These are phyloP conservation scores for Clarireedia sp. DNA, from an alignment of 2,329 filamentous ascomycete species.

Conservation along the genomic window DNA sequence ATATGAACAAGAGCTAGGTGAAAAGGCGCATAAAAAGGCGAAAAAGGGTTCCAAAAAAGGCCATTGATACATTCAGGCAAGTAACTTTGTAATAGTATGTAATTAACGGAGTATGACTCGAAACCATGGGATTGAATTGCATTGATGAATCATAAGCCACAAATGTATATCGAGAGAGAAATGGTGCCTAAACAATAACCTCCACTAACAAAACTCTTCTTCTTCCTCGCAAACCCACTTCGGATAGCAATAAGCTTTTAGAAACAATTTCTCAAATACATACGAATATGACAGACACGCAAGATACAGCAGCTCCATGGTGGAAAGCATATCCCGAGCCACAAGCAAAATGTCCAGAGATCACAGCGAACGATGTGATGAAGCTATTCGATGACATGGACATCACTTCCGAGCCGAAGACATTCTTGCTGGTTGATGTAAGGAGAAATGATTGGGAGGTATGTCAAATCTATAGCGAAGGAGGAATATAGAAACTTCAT, in stretches of 20 bases:
- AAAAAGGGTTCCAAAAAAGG: constrained; percentile 39
- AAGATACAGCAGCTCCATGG: constrained; percentile 14
- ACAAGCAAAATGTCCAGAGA: constrained; percentile 31
- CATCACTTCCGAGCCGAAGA: constrained; percentile 25
- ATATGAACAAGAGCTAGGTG: constrained; percentile 52
- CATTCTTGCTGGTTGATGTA: constrained; percentile 46
- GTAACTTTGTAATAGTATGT: background rate
- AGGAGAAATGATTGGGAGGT: constrained; percentile 44
- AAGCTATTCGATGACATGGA: constrained; percentile 34
- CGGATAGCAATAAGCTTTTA: background rate
- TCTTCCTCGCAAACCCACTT: background rate
- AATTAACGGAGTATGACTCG: background rate
- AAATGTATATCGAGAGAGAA: background rate
- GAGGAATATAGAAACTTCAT: too few species aligned
- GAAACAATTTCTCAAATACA: background rate
- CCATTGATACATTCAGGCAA: background rate
- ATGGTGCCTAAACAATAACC: background rate
- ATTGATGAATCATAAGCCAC: background rate
- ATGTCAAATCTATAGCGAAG: constrained; percentile 6
- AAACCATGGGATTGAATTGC: too few species aligned
- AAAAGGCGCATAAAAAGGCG: constrained; percentile 43
- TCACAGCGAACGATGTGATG: constrained; percentile 36
- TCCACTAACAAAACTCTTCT: background rate
- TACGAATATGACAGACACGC: constrained; percentile 7
- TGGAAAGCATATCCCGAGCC: constrained; percentile 35